Evolutionary conservation across 2,329 filamentous ascomycete genomes (phyloP), one percentile per base, ranked within the genome.

Genomic region (Dothideomycetes sp.): DNA sequence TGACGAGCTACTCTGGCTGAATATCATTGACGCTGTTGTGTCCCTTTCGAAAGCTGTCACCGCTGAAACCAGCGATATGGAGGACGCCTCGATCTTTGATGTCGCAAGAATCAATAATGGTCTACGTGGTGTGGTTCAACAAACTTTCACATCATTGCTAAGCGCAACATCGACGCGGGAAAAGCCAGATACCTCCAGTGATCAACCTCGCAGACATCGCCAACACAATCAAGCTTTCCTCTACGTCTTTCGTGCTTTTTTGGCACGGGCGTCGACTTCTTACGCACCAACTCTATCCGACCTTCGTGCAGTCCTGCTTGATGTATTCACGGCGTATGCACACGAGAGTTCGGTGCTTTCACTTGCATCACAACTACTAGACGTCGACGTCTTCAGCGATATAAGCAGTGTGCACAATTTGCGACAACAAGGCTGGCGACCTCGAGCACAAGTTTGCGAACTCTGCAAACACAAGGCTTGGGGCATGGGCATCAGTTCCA

Each of bases 271-370:
- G 0, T 82, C 86, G 0, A 73, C 76, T 17, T 79, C 81, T 13
- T 42, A 42, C 25, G 93, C 87, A 0, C 88, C 91, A 0, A 93
- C 84, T 10, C 70, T 98, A 2, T 81, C 85, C 1, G 87, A 96
- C 56, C 72, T 98, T 3, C 82, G 91, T 31, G 76, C 76, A 5
- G 88, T 96, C 1, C 73, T 98, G 2, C 70, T 78, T 1, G 91
- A 88, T 10, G 89, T 98, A 41, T 96, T 98, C 63, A 80, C 89
- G 0, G 89, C 91, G 0, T 98, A 98, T 58, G 82, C 87, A 0
- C 95, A 96, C 57, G 91, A 98, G 60, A 84, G 89, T 58, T 88
- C 84, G 0, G 84, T 98, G 12, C 72, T 98, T 15, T 72, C 75
- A 2, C 74, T 98, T 3, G 86, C 91, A 1, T 94, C 89, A 57